A percentile compares a stretch with the other conserved stretches of the same genome.
phyloP scores from a whole-genome alignment of 306 rosid species.

The Trifolium dubium region DNA sequence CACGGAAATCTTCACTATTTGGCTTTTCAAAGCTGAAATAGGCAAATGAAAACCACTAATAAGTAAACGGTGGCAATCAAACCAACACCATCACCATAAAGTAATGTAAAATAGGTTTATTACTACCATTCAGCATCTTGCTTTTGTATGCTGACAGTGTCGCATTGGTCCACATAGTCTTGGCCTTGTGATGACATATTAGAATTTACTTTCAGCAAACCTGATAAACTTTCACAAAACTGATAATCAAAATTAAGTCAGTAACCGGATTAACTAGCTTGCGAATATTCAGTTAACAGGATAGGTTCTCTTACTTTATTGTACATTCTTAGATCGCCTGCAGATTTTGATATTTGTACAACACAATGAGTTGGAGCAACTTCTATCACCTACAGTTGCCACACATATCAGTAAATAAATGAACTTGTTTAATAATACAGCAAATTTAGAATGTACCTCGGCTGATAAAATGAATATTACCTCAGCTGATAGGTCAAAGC shows the following conservation, averaged over 20 bases:
- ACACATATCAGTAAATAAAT: slow-evolving; percentile 18
- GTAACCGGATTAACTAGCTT: slow-evolving; percentile 20
- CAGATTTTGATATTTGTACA: slow-evolving; percentile 70
- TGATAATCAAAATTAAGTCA: slow-evolving; percentile 48
- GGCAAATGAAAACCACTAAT: slow-evolving; percentile 36
- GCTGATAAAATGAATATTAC: slow-evolving; percentile 44
- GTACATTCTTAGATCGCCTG: slow-evolving; percentile 64
- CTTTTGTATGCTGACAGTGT: slow-evolving; percentile 21
- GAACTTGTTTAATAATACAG: slow-evolving; percentile 1
- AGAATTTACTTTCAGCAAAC: slow-evolving; percentile 54
- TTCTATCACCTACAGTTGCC: slow-evolving; percentile 68
- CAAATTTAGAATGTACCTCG: neutral
- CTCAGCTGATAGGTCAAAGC: slow-evolving; percentile 69
- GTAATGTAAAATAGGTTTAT: slow-evolving; percentile 31
- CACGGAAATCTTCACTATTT: slow-evolving; percentile 38
- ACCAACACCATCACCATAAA: slow-evolving; percentile 16
- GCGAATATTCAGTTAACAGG: neutral
- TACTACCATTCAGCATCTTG: slow-evolving; percentile 49
- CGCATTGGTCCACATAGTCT: slow-evolving; percentile 39
- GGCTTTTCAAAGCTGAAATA: slow-evolving; percentile 54
- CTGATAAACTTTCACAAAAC: slow-evolving; percentile 77
- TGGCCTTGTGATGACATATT: slow-evolving; percentile 42
- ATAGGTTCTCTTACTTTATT: slow-evolving; percentile 50
- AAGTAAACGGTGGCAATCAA: slow-evolving; percentile 34
- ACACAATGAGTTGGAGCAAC: slow-evolving; percentile 84